Evolutionary conservation across 2,329 filamentous ascomycete genomes (phyloP), one percentile per base, ranked within the genome.

Genomic region (Fusarium nisikadoi): DNA sequence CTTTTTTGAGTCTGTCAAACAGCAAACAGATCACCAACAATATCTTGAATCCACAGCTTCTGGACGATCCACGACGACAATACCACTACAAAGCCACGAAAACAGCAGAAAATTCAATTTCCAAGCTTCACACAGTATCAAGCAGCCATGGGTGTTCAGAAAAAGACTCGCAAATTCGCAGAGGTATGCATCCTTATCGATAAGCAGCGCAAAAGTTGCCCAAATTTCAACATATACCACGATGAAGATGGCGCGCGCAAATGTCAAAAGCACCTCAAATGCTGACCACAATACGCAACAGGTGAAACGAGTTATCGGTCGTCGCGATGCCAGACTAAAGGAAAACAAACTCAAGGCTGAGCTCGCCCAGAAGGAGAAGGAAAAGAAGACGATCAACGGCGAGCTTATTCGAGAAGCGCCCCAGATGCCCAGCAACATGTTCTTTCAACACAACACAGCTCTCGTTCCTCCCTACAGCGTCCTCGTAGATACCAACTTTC

Each of bases 161-260:
- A 97, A 86, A 94, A 91, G 81, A 97, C 94, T 58, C 91, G 95
- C 85, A 98, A 98, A 85, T 98, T 97, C 81, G 95, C 91, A 54
- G 85, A 88, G 80, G 89, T 89, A 78, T 67, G 83, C 41, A 56
- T 58, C 52, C 62, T 72, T 76, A 77, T 79, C 72, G 79, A 82
- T 80, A 78, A 76, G 67, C 56, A 50, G 55, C 65, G 73, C 68
- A 74, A 76, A 71, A 53, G 36, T 54, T 53, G 47, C 60, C 53
- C 45, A 69, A 69, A 69, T 67, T 72, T 68, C 53, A 43, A 49
- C 16, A 58, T 49, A 36, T 25, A 58, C 25, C 45, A 47, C 41
- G 14, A n/a, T 31, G 41, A 43, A 49, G 19, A 27, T 23, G 12
- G 17, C 16, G 14, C 23, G 12, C 41, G 14, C 23, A 36, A 49